Percentiles rank a stretch among this genome's conserved stretches.
Conservation (phyloP, 2,329 filamentous ascomycete species). For the Neofusicoccum umdonicola region DNA sequence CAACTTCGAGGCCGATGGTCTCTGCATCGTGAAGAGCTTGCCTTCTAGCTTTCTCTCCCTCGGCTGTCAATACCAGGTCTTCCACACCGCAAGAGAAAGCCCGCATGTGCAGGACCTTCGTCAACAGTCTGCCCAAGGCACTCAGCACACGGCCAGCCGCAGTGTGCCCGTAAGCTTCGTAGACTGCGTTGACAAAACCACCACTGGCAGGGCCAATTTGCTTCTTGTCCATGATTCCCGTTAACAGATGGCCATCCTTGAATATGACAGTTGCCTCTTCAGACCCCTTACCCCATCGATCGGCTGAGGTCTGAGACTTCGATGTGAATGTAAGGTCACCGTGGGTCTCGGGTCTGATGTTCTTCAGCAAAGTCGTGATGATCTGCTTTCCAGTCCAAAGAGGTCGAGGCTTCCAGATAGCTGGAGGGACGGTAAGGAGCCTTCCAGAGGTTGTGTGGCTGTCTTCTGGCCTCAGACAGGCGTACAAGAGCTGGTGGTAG, state of each 20-base stretch:
- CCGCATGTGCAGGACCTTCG: conserved; percentile 85
- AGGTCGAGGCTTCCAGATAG: conserved; percentile 74
- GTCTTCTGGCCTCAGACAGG: conserved; percentile 82
- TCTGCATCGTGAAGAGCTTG: conserved; percentile 67
- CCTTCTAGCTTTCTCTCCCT: conserved; percentile 71
- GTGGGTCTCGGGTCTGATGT: conserved; percentile 76
- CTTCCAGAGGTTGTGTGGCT: conserved; percentile 81
- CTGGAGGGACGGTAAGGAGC: conserved; percentile 76
- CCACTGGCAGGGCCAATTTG: conserved; percentile 87
- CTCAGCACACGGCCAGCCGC: conserved; percentile 84
- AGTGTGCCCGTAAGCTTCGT: conserved; percentile 88
- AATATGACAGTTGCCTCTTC: conserved; percentile 83
- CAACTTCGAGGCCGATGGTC: conserved; percentile 72
- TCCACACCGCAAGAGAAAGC: conserved; percentile 98
- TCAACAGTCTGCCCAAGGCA: conserved; percentile 83
- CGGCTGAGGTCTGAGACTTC: conserved; percentile 73
- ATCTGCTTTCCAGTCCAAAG: conserved; percentile 97
- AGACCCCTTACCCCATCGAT: conserved; percentile 71
- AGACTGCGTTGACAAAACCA: conserved; percentile 85
- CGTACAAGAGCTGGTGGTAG: conserved; percentile 93
- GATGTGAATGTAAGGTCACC: conserved; percentile 76
- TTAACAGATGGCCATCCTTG: conserved; percentile 81
- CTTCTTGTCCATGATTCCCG: conserved; percentile 91
- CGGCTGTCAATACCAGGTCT: conserved; percentile 78
- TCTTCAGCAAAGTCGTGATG: conserved; percentile 87